Evolutionary conservation across 2,329 filamentous ascomycete genomes (phyloP).

Genomic region (Colletotrichum australisinense): DNA sequence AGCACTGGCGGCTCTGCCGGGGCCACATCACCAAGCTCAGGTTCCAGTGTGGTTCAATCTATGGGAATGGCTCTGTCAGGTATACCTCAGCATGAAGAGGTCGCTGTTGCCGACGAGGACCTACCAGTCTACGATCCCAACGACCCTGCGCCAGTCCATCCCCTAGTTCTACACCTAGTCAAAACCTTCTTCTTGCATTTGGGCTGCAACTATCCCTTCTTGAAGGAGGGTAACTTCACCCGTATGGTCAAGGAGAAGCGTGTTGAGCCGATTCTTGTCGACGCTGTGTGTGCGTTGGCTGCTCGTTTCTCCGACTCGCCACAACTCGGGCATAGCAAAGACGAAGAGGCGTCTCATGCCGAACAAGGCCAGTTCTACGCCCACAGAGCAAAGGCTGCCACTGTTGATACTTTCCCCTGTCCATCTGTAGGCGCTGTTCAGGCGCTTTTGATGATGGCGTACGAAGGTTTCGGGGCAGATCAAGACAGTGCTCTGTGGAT

Average conservation of each 20-base stretch:
- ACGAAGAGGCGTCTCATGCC: slow-evolving; percentile 63
- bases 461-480: slow-evolving; percentile 89
- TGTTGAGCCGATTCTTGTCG: slow-evolving; percentile 86
- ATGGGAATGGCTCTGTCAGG: slow-evolving; percentile 19
- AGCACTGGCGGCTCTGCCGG: slow-evolving; percentile 70
- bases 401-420: slow-evolving; percentile 85
- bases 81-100: slow-evolving; percentile 48
- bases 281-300: slow-evolving; percentile 85
- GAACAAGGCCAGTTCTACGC: slow-evolving; percentile 84
- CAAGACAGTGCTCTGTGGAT: slow-evolving; percentile 94
- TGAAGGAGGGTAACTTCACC: slow-evolving; percentile 78
- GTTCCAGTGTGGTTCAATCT: slow-evolving; percentile 37
- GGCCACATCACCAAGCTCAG: slow-evolving; percentile 60
- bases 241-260: slow-evolving; percentile 83
- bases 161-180: slow-evolving; percentile 80
- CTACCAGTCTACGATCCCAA: slow-evolving; percentile 82
- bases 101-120: slow-evolving; percentile 58
- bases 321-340: slow-evolving; percentile 59
- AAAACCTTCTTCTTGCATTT: slow-evolving; percentile 85
- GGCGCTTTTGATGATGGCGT: slow-evolving; percentile 84
- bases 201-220: slow-evolving; percentile 87
- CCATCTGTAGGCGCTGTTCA: slow-evolving; percentile 87
- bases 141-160: slow-evolving; percentile 76
- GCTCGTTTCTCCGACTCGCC: slow-evolving; percentile 80
- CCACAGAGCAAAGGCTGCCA: slow-evolving; percentile 83